These are phyloP conservation scores for Chondrostereum purpureum DNA, from an alignment of 1,284 basidiomycete species.

Conservation along the genomic window DNA sequence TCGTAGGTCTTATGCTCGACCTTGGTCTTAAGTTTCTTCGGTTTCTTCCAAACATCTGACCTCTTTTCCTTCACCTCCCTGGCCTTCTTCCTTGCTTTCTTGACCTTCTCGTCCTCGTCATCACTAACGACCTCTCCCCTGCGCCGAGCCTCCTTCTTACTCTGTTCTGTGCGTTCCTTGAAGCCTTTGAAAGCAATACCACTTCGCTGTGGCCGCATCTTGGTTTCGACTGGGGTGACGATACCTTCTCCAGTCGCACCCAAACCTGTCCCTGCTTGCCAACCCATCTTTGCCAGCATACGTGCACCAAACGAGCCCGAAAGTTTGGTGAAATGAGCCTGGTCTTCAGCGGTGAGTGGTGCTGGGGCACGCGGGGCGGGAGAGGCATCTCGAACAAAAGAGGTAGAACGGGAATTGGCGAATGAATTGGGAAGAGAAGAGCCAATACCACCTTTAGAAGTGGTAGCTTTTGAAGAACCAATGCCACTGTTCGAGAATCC, in stretches of 20 bases:
- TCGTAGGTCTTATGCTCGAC: constrained; percentile 94
- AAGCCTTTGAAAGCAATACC: constrained; percentile 87
- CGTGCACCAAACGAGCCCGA: constrained; percentile 74
- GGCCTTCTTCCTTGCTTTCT: constrained; percentile 40
- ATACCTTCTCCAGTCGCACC: constrained; percentile 80
- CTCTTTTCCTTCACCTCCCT: constrained; percentile 53
- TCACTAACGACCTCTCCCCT: constrained; percentile 72
- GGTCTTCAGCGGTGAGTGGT: constrained; percentile 59
- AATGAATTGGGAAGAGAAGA: constrained; percentile 21
- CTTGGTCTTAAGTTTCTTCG: constrained; percentile 78
- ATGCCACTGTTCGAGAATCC: neutral
- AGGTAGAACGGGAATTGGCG: constrained; percentile 25
- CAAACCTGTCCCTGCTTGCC: constrained; percentile 81
- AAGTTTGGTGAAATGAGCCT: constrained; percentile 75
- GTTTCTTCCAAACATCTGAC: constrained; percentile 74
- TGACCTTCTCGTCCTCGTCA: constrained; percentile 52
- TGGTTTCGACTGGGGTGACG: constrained; percentile 81
- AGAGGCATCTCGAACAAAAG: constrained; percentile 51
- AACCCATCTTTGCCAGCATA: constrained; percentile 92
- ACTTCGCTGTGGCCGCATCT: constrained; percentile 74
- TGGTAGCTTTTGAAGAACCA: neutral
- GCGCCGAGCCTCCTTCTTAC: constrained; percentile 75
- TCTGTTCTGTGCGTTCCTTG: constrained; percentile 82
- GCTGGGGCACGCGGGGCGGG: constrained; percentile 40
- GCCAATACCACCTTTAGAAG: constrained; percentile 13